A percentile compares a stretch with the other conserved stretches of the same genome.
These are phyloP conservation scores for Spongospora subterranea DNA, from an alignment of 208 protist species.

Conservation along the genomic window DNA sequence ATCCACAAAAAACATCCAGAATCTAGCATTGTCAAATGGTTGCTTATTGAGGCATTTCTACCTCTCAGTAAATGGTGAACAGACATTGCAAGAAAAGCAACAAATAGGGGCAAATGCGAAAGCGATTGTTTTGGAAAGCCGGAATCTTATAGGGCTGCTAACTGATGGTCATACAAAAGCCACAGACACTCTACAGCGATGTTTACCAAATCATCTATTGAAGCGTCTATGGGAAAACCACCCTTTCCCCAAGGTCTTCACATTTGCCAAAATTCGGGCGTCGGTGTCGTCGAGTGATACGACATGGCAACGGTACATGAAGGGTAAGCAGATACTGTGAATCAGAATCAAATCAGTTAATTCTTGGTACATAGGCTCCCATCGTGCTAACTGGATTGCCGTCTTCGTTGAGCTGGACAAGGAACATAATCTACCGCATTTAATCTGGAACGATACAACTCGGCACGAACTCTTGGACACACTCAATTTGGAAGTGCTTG, in stretches of 20 bases:
- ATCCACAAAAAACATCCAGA: conserved; percentile 20
- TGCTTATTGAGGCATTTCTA: conserved; percentile 51
- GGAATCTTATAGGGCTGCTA: conserved; percentile 19
- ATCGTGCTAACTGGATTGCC: conserved; percentile 48
- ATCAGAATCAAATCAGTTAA: neutral
- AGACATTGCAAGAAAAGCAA: neutral
- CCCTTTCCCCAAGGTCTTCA: conserved; percentile 21
- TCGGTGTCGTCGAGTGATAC: neutral
- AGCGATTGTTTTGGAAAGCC: conserved; percentile 47
- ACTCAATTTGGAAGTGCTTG: neutral
- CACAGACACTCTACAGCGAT: conserved; percentile 23
- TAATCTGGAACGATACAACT: conserved; percentile 51
- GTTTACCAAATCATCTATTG: conserved; percentile 44
- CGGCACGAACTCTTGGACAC: conserved; percentile 25
- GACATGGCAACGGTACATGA: conserved; percentile 42
- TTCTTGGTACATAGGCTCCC: neutral
- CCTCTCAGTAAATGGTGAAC: conserved; percentile 39
- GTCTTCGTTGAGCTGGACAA: conserved; percentile 43
- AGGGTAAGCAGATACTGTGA: neutral
- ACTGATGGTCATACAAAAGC: conserved; percentile 28
- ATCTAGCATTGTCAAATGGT: neutral
- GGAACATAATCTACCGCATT: conserved; percentile 49
- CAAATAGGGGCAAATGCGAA: neutral
- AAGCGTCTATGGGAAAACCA: conserved; percentile 50
- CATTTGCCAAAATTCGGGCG: neutral